phyloP scores from a whole-genome alignment of 768 basidiomycete genomes.

The Myochromella boudieri region DNA sequence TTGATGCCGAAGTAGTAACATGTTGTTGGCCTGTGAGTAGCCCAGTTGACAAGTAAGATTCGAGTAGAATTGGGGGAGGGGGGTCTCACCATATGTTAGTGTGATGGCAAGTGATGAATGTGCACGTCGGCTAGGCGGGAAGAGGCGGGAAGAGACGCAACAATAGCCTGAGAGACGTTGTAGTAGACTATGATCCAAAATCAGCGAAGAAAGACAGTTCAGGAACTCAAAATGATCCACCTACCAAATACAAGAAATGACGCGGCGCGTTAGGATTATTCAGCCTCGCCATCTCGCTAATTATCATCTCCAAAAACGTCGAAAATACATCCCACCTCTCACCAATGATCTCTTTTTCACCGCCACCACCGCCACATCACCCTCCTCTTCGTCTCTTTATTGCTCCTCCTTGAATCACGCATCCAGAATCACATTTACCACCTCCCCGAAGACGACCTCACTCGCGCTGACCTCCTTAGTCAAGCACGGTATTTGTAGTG shows the following conservation, averaged over 20 bases:
- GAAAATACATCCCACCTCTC: slow-evolving; percentile 88
- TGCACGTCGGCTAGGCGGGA: background rate
- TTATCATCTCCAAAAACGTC: slow-evolving; percentile 88
- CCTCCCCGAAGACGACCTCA: slow-evolving; percentile 83
- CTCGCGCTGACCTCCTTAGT: no score
- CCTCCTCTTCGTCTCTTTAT: slow-evolving; percentile 68
- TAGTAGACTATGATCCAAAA: slow-evolving; percentile 35
- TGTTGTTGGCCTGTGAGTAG: slow-evolving; percentile 45
- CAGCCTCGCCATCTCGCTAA: slow-evolving; percentile 92
- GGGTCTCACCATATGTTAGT: slow-evolving; percentile 29
- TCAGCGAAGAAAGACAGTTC: slow-evolving; percentile 41
- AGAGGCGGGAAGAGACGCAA: no score
- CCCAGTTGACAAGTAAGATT: no score
- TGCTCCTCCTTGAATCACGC: slow-evolving; percentile 72
- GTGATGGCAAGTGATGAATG: background rate
- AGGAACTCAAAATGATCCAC: slow-evolving; percentile 29
- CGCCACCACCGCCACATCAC: slow-evolving; percentile 90
- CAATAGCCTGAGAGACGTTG: no score
- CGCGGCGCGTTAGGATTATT: slow-evolving; percentile 86
- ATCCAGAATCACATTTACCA: slow-evolving; percentile 78
- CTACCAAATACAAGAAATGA: slow-evolving; percentile 89
- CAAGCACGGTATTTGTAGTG: no score
- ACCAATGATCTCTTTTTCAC: slow-evolving; percentile 88
- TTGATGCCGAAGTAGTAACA: slow-evolving; percentile 76
- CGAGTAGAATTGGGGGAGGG: background rate